Evolutionary conservation across 2,329 filamentous ascomycete genomes (phyloP), one percentile per base, ranked within the genome.

Genomic region (Colletotrichum scovillei): DNA sequence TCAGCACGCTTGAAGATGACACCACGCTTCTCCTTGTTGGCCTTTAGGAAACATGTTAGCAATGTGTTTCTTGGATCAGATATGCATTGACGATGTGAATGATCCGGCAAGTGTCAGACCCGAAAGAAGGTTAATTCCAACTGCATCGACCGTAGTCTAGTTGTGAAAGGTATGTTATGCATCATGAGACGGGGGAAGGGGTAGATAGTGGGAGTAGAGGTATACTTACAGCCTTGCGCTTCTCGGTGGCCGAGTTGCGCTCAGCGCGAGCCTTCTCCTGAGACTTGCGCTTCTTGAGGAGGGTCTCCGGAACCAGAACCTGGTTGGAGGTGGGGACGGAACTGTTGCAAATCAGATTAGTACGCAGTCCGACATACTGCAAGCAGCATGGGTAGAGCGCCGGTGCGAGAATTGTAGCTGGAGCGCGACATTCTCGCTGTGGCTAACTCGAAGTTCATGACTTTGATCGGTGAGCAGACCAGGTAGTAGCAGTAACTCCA

Each of bases 1-100:
- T 99, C 97, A 82, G 97, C 97, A 87, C 97, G 95, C 93, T 98
- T 98, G 95, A 99, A 99, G 93, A 99, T 98, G 84, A 96, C 94
- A 80, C 90, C 89, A 83, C 97, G 95, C 94, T 98, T 99, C 90
- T 97, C 93, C 92, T 98, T 99, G 92, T 94, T 97, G 89, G 94
- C 92, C 95, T 73, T 99, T 81, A 82, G 67, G 32, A 77, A 56
- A 67, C 38, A 52, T 8, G 63, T 74, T 59, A 71, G 73, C 46
- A 16, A 52, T n/a, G 11, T 30, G 32, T 28, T 35, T 28, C 42
- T 6, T 8, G 67, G 38, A 76, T 42, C 26, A 60, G 60, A 71
- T 72, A 26, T 72, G 78, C 73, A 26, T 7, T 72, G 63, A 74
- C 75, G 67, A 74, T 56, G n/a, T 19, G 75, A 32, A 78, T 76